Evolutionary conservation across 352 stramenopile species (phyloP).

Genomic region (Sclerospora graminicola): DNA sequence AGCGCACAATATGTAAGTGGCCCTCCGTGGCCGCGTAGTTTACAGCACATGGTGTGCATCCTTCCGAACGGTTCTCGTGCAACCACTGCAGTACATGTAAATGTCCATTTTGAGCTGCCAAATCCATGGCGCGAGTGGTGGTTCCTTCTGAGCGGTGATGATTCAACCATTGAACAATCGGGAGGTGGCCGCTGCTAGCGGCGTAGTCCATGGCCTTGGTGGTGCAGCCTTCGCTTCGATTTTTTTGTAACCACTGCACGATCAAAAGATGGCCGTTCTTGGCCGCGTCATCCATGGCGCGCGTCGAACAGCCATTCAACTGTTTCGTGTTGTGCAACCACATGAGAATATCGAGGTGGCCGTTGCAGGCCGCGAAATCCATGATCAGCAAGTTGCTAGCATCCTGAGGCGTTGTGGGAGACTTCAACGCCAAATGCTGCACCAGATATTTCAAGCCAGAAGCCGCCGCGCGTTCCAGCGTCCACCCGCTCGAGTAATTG

Average conservation of each 20-base stretch:
- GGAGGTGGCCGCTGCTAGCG: conserved; percentile 40
- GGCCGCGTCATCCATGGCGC: conserved; percentile 46
- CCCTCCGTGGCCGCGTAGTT: conserved; percentile 46
- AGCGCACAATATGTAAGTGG: conserved; percentile 46
- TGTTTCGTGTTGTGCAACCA: conserved; percentile 38
- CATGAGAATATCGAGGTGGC: conserved; percentile 57
- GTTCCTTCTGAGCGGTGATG: conserved; percentile 30
- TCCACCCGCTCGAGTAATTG: conserved; percentile 50
- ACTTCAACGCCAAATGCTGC: conserved; percentile 42
- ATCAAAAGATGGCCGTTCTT: conserved; percentile 43
- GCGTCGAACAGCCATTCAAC: conserved; percentile 39
- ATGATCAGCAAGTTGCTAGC: conserved; percentile 45
- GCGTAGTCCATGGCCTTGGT: conserved; percentile 56
- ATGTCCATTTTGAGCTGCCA: conserved; percentile 50
- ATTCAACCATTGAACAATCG: conserved; percentile 52
- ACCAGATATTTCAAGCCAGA: conserved; percentile 55
- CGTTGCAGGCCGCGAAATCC: conserved; percentile 60
- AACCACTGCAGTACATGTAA: conserved; percentile 60
- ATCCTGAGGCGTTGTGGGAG: conserved; percentile 12
- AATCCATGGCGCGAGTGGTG: conserved; percentile 51
- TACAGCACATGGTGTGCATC: conserved; percentile 55
- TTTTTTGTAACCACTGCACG: conserved; percentile 47
- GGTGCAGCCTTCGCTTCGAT: conserved; percentile 50
- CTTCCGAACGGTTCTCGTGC: conserved; percentile 47
- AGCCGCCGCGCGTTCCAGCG: conserved; percentile 47